Evolutionary conservation across 2,329 filamentous ascomycete genomes (phyloP), one percentile per base, ranked within the genome.

Genomic region (Botrytis aclada): DNA sequence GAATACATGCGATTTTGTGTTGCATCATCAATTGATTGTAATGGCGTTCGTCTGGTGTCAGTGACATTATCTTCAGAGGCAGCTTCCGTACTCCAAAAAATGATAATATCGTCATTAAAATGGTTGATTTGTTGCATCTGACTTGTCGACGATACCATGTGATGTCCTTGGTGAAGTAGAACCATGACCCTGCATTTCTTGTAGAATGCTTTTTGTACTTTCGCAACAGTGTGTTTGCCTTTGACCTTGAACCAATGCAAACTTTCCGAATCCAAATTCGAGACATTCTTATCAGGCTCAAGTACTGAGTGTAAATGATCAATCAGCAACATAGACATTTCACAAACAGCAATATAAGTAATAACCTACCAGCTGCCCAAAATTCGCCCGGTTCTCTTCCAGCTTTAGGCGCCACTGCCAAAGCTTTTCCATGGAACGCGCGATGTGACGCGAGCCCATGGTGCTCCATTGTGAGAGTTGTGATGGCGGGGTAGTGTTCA

Each of bases 201-300:
- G 61, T 58, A 25, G 10, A 65, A 73, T 10, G 67, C 60, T n/a
- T 58, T 45, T 61, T 64, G 58, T n/a, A 73, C 29, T 41, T 71
- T 71, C 22, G 67, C 67, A 20, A 73, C 47, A n/a, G 72, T 58
- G 34, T 73, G 72, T 65, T 61, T 71, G n/a, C 66, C 39, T 45
- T 71, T 71, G 0, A 64, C 66, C 22, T 71, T 73, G 47, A 73
- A 73, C 72, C 72, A 73, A n/a, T 70, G 56, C 16, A 72, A 58
- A 54, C 58, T 37, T 22, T 51, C 32, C 16, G 43, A 29, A 20
- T 22, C 25, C 29, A n/a, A 54, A 22, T n/a, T 34, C 9, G 29
- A 41, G 37, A 41, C 9, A 60, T 54, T 29, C 37, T 32, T 34
- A 60, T 67, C 37, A 9, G 62, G 70, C 20, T 43, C 14, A 20